Evolutionary conservation across 2,329 filamentous ascomycete genomes (phyloP), one percentile per base, ranked within the genome.

Genomic region (Ophiosphaerella herpotricha): DNA sequence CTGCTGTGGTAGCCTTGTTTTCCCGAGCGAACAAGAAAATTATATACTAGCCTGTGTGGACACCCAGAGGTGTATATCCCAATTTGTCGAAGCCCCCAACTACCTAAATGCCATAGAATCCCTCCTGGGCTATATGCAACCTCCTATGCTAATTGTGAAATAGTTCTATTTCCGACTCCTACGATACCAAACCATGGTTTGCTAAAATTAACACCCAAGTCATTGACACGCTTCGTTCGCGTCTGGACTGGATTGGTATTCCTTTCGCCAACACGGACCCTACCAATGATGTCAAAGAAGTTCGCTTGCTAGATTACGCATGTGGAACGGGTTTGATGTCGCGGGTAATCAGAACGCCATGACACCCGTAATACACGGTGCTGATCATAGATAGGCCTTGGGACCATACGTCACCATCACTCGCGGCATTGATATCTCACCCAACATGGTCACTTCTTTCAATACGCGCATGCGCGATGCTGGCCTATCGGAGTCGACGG

Each of bases 261-360:
- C 77, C 82, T 46, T 85, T 84, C 75, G 70, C 73, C 38, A 77
- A 69, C 24, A 52, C 46, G 1, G 57, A 16, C 2, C 45, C 57
- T 9, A 71, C 71, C 7, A 66, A 68, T 12, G 67, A 70, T 1
- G 65, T 58, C 9, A 48, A 63, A 23, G 55, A 68, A 39, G 63
- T 84, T 36, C 80, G 80, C 39, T 72, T 90, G 16, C 76, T 91
- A 2, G 89, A 92, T 67, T 92, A 91, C 71, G 89, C 89, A 13
- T 91, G 88, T 65, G 89, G 89, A 7, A 86, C 86, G 5, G 87
- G 87, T 2, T 72, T 83, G 46, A 77, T 89, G 55, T 87, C 86
- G 11, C 79, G 81, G 69, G 86, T 88, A 66, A 58, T 79, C 73
- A 50, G 37, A 49, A 42, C 8, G 36, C 39, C 14, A 23, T 34